These are phyloP conservation scores for Psilocybe mexicana DNA, from an alignment of 1,284 basidiomycete species.

Conservation along the genomic window DNA sequence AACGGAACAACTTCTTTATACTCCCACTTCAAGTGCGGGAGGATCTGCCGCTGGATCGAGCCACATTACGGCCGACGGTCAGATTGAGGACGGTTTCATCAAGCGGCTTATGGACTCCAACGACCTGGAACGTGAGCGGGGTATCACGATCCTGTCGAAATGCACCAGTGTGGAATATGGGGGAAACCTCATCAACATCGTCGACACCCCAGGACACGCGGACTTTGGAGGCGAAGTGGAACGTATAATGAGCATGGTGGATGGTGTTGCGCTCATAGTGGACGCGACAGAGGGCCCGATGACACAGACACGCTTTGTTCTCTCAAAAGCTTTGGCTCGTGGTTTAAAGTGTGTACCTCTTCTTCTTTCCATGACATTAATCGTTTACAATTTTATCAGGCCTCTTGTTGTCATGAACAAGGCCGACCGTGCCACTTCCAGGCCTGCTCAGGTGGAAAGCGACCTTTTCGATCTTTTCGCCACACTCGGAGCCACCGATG, in stretches of 20 bases:
- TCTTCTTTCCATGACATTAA: background rate
- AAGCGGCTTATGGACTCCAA: constrained; percentile 52
- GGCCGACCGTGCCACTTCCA: constrained; percentile 42
- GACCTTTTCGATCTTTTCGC: constrained; percentile 51
- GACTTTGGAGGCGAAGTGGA: constrained; percentile 53
- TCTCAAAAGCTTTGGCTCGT: constrained; percentile 42
- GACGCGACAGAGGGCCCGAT: constrained; percentile 51
- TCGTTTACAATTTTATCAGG: constrained; percentile 22
- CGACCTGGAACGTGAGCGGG: constrained; percentile 48
- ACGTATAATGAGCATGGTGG: constrained; percentile 50
- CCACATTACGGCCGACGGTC: constrained; percentile 34
- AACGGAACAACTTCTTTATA: constrained; percentile 34
- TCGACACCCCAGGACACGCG: constrained; percentile 51
- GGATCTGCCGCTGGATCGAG: constrained; percentile 25
- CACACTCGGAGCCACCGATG: constrained; percentile 47
- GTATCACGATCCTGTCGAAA: constrained; percentile 52
- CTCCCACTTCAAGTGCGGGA: constrained; percentile 24
- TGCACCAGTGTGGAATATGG: constrained; percentile 46
- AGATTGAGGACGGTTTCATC: constrained; percentile 39
- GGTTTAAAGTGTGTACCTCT: constrained; percentile 37
- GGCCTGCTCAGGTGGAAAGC: constrained; percentile 44
- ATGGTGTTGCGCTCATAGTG: constrained; percentile 47
- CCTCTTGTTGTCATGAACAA: constrained; percentile 49
- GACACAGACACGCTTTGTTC: constrained; percentile 50
- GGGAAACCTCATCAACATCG: constrained; percentile 46